Evolutionary conservation across 148 eudicot genomes (phyloP), one percentile per base, ranked within the genome.

Genomic region (Chenopodium formosanum): DNA sequence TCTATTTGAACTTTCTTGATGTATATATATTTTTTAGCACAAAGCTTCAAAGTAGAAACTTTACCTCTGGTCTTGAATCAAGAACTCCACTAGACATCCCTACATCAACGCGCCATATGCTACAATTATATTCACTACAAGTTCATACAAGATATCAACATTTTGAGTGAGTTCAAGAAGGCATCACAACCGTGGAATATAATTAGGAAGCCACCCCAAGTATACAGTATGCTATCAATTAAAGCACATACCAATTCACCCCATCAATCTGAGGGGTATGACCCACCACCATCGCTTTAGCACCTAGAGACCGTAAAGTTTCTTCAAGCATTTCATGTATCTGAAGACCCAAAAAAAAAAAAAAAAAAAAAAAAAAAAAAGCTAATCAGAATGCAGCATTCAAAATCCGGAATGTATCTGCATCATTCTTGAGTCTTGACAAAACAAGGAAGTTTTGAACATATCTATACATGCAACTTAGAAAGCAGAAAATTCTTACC

Each of bases 71-170:
- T 81, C 84, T 90, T 76, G 99, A 92, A 88, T 91, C 85, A 86
- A 94, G 94, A 83, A 96, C 99, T 80, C 99, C 99, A 46, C 97
- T 90, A 65, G 99, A 96, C 99, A 96, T 96, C 68, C 99, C 99
- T 79, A 96, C 99, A 79, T 96, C 99, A 84, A 96, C 83, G 27
- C 99, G 92, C 99, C 99, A 96, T 82, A 96, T 92, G 85, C 94
- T 90, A 84, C 99, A 90, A 79, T 85, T 83, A 68, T 87, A 96
- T 88, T 89, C 86, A 81, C 99, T 95, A 95, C 88, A 83, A 12
- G 8, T 46, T 32, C 75, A 78, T 69, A 78, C 64, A 67, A 34
- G 17, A 56, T 44, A 70, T 13, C 62, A 27, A n/a, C 19, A 34
- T 68, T 40, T 23, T 34, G 37, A 44, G 1, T 25, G 23, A 74